Evolutionary conservation across 495 filamentous ascomycete genomes (phyloP).

Genomic region (Cryomyces minteri): DNA sequence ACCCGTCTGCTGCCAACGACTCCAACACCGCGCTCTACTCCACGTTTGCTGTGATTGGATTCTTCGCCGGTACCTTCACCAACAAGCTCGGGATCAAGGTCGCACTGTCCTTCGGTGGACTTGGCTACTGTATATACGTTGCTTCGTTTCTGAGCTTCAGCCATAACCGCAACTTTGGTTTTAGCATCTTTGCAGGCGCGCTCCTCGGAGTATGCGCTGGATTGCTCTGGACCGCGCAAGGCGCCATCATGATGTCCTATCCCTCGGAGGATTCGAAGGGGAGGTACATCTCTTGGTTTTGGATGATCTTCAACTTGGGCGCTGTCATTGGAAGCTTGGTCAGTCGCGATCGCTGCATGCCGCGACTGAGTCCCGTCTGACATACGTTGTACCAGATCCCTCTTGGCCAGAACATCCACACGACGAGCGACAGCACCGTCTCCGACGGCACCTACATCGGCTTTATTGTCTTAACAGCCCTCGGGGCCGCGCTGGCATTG

Average conservation of each 20-base stretch:
- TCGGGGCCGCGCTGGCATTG: constrained; percentile 55
- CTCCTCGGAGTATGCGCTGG: constrained; percentile 60
- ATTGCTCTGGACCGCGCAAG: constrained; percentile 81
- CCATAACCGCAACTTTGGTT: constrained; percentile 44
- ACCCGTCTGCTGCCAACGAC: constrained; percentile 43
- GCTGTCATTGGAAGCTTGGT: constrained; percentile 78
- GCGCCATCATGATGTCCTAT: constrained; percentile 92
- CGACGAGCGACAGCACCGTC: constrained; percentile 35
- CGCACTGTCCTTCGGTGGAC: constrained; percentile 61
- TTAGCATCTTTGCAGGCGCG: constrained; percentile 37
- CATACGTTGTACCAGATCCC: constrained; percentile 32
- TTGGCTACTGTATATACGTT: constrained; percentile 76
- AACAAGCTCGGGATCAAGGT: constrained; percentile 57
- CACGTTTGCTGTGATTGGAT: constrained; percentile 72
- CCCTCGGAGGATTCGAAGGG: constrained; percentile 69
- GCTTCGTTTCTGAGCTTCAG: constrained; percentile 66
- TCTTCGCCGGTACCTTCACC: constrained; percentile 65
- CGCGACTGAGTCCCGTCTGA: neutral
- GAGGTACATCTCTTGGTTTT: constrained; percentile 77
- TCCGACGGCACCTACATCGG: constrained; percentile 78
- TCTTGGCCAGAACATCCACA: constrained; percentile 62
- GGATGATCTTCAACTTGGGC: constrained; percentile 90
- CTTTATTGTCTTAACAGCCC: constrained; percentile 72
- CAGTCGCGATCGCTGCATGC: constrained; percentile 11
- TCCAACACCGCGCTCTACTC: constrained; percentile 59